phyloP scores from a whole-genome alignment of 768 basidiomycete genomes.

The Auriscalpium microsporum region DNA sequence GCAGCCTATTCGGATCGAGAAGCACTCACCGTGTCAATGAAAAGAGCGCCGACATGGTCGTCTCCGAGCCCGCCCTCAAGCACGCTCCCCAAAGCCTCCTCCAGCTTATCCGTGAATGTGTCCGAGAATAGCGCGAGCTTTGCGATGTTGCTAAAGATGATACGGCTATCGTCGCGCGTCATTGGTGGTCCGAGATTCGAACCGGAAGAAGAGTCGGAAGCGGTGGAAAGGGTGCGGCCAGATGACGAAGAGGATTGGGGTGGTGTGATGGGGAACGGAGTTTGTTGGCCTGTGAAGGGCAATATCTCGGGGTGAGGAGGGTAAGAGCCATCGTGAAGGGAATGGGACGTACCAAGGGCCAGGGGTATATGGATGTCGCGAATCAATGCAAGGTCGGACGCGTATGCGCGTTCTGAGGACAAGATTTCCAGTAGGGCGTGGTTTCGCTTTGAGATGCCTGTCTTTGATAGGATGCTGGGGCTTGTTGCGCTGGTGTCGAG shows the following conservation, averaged over 20 bases:
- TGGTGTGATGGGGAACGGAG: constrained; percentile 28
- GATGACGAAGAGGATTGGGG: constrained; percentile 39
- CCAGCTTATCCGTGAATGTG: constrained; percentile 52
- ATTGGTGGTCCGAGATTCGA: constrained; percentile 44
- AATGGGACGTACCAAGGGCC: constrained; percentile 51
- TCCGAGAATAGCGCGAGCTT: constrained; percentile 71
- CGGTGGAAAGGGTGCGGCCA: constrained; percentile 39
- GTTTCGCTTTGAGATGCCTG: constrained; percentile 52
- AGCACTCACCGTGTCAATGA: constrained; percentile 54
- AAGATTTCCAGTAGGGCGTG: constrained; percentile 74
- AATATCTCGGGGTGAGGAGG: no score
- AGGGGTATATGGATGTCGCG: constrained; percentile 72
- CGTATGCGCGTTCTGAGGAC: constrained; percentile 73
- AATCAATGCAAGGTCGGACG: constrained; percentile 74
- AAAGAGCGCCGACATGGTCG: constrained; percentile 63
- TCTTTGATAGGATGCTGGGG: constrained; percentile 8
- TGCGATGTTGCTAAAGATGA: constrained; percentile 70
- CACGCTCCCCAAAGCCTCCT: constrained; percentile 54
- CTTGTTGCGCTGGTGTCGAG: constrained; percentile 10
- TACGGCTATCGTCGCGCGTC: constrained; percentile 58
- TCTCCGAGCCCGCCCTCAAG: constrained; percentile 59
- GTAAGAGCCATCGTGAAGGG: background rate
- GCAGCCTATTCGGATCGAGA: background rate
- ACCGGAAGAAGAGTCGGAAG: constrained; percentile 36
- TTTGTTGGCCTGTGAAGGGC: constrained; percentile 28